Evolutionary conservation across 2,329 filamentous ascomycete genomes (phyloP), one percentile per base, ranked within the genome.

Genomic region (Emergomyces pasteurianus): DNA sequence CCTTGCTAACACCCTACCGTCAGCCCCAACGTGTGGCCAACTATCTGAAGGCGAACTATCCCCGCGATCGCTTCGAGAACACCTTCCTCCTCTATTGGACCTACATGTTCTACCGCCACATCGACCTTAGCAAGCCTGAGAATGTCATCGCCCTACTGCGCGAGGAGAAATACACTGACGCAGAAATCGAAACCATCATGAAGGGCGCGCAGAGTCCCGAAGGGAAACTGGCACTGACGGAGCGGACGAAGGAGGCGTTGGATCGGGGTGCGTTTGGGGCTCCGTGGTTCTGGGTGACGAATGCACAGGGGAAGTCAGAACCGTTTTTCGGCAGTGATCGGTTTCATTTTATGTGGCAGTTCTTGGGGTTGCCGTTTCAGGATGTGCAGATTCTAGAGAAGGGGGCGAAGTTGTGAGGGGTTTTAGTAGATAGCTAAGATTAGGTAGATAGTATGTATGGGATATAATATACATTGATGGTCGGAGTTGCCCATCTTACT

Each of bases 281-380:
- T 57, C 89, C 89, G 1, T 92, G 89, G 88, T 78, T 89, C 63
- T 86, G 84, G 81, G 88, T 85, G 2, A 79, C 77, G 21, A 83
- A 87, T 66, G 71, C 31, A 18, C 59, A 66, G 52, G 65, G 64
- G 16, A 57, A 60, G 49, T 64, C 61, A 21, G 65, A 67, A 42
- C 65, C 65, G 31, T 65, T 66, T 23, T 66, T 67, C 61, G 65
- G 64, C 31, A 65, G 64, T 60, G 65, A 67, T 63, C 47, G 63
- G 58, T 65, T 63, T 28, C 64, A 64, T 61, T 65, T 60, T 56
- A 65, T 65, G 64, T 65, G 64, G 64, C 54, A 62, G 53, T 65
- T 59, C 50, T 55, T 65, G 14, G 63, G 59, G 14, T 54, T 65
- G 9, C 64, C 64, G 28, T 63, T 63, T 60, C 40, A 36, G 46